A percentile compares a stretch with the other conserved stretches of the same genome.
These are phyloP conservation scores for Spirogloea muscicola DNA, from an alignment of 139 green algal genomes.

Conservation along the genomic window DNA sequence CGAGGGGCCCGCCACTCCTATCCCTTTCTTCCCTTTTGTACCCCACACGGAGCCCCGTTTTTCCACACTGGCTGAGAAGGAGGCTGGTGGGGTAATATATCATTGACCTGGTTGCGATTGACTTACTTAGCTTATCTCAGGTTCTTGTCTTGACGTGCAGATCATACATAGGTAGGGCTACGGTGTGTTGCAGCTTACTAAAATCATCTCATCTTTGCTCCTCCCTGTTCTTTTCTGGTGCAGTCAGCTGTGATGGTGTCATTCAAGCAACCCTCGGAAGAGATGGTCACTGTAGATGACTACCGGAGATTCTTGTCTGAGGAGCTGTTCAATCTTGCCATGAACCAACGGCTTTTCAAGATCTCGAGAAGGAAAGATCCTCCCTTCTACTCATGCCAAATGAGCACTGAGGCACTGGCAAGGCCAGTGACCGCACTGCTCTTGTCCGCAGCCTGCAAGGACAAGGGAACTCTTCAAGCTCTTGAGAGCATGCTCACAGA, in stretches of 20 bases:
- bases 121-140: no score
- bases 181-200: no score
- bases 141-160: no score
- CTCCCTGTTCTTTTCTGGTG: not conserved
- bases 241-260: conserved; percentile 51
- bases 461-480: conserved; percentile 18
- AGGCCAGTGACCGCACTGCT: not conserved
- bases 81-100: not conserved
- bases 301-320: conserved; percentile 56
- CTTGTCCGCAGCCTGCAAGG: conserved; percentile 13
- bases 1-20: no score
- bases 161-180: no score
- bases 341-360: conserved; percentile 77
- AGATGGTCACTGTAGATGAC: conserved; percentile 54
- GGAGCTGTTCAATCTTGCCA: conserved; percentile 59
- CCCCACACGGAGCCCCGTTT: not conserved
- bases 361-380: conserved; percentile 56
- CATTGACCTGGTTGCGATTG: no score
- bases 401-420: conserved; percentile 3
- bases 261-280: conserved; percentile 52
- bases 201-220: no score
- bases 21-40: no score
- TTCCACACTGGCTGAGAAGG: not conserved
- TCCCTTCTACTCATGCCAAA: conserved; percentile 61
- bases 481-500: conserved; percentile 42